Percentiles rank a stretch among this genome's conserved stretches.
Conservation (phyloP, 129 eudicot genomes). For the Flaveria brownii region DNA sequence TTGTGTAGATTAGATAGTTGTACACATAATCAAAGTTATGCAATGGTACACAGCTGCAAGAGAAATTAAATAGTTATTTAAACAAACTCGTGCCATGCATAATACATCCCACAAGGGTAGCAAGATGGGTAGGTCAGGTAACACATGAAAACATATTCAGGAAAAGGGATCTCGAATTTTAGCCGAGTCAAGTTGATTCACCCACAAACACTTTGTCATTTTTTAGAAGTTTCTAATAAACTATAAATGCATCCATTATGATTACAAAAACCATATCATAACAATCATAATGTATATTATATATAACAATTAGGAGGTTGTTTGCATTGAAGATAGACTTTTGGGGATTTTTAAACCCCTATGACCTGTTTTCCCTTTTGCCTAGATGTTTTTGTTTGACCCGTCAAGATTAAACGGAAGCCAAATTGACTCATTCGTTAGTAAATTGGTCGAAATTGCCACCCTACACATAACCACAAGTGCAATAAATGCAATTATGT, state of each 20-base stretch:
- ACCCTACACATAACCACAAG: not conserved
- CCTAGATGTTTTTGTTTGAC: not conserved
- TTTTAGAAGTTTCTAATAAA: not conserved
- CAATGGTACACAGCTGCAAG: conserved; percentile 68
- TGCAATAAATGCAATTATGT: conserved; percentile 7
- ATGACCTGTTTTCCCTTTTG: not conserved
- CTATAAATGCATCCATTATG: not conserved
- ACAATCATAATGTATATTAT: not conserved
- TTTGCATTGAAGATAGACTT: not conserved
- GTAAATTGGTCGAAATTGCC: not conserved
- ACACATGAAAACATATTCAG: not conserved
- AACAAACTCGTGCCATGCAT: not conserved
- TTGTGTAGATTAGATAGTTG: conserved; percentile 61
- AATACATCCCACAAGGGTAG: conserved; percentile 8
- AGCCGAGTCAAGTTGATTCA: not conserved
- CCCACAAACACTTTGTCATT: not conserved
- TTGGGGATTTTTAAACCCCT: not conserved
- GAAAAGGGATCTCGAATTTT: not conserved
- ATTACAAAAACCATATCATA: not conserved
- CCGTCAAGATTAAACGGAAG: not conserved
- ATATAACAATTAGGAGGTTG: not conserved
- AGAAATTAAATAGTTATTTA: not conserved
- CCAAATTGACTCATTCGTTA: not conserved
- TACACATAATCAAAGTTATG: conserved; percentile 62
- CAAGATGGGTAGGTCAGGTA: conserved; percentile 1